Base-by-base conservation (phyloP, 352 stramenopile species). In the Poterioochromonas sp. region DNA sequence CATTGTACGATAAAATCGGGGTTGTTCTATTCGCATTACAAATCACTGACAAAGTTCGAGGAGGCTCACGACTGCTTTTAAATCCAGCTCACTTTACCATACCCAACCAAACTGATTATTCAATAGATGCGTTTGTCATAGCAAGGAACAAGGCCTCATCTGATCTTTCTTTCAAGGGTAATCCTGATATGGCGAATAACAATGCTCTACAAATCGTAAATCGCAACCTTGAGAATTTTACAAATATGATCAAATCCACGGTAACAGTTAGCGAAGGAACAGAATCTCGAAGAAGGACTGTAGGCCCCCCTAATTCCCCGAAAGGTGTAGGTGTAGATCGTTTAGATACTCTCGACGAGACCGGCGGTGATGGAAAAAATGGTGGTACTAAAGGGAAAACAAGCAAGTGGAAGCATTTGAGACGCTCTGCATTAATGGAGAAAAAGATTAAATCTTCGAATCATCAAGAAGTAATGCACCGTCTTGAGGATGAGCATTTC, bases 41-140 rank as follows among this genome's bases (percentile, higher is more conserved):
- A 78, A 69, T 78, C 39, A n/a, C 2, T 26, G 71, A 78, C 26
- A 71, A 71, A n/a, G 3, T 63, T 11, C 2, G 70, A 26, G 54
- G 32, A n/a, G 32, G 32, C 22, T 58, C 47, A 15, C 5, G 29
- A 26, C 2, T 78, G 32, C 32, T 78, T 29, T 51, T 78, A 5
- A 78, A 78, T 39, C 71, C 71, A 34, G 71, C 71, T 34, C 0
- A 69, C n/a, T 69, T 40, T 53, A 11, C 70, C 1, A 78, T 78
- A 15, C 71, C 71, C 1, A 8, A 22, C 22, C 71, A 44, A 53
- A 39, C 2, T 35, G 35, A 69, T 12, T 78, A 39, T 51, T 29
- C 35, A 11, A 53, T 78, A 34, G 47, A 78, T 32, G 71, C 43
- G 32, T 78, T 78, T 69, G 71, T 78, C 22, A 64, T 78, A 18